phyloP scores from a whole-genome alignment of 257 asterid species.

The Henckelia pumila region DNA sequence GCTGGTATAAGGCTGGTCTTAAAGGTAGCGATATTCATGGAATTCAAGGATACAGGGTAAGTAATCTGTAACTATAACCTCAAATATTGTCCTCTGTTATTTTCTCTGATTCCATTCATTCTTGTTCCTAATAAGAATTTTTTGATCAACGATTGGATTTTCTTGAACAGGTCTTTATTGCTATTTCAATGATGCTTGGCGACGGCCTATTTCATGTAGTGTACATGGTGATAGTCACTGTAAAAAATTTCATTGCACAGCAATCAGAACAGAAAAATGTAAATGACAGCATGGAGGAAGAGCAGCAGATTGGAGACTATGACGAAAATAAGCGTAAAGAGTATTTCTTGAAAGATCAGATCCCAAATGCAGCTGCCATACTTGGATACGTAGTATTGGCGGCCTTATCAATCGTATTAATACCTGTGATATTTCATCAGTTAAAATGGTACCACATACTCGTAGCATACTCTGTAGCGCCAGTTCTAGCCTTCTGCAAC shows the following conservation, averaged over 20 bases:
- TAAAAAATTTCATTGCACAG: constrained; percentile 23
- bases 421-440: constrained; percentile 47
- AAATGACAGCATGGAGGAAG: constrained; percentile 6
- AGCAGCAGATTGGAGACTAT: background rate
- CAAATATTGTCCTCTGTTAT: background rate
- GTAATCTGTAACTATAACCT: background rate
- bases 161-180: constrained; percentile 49
- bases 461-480: constrained; percentile 47
- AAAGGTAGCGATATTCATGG: constrained; percentile 50
- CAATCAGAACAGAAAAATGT: background rate
- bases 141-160: background rate
- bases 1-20: constrained; percentile 45
- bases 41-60: constrained; percentile 62
- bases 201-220: constrained; percentile 70
- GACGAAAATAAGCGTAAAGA: constrained; percentile 38
- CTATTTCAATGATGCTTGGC: constrained; percentile 73
- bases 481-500: constrained; percentile 62
- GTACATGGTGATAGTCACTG: constrained; percentile 40
- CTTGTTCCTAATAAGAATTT: background rate
- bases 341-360: constrained; percentile 54
- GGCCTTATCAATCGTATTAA: constrained; percentile 27
- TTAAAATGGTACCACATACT: constrained; percentile 59
- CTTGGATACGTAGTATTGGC: constrained; percentile 48
- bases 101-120: background rate
- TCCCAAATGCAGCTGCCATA: constrained; percentile 36